A percentile compares a stretch with the other conserved stretches of the same genome.
Conservation (phyloP, 1,284 basidiomycete species). For the Golubevia pallescens region DNA sequence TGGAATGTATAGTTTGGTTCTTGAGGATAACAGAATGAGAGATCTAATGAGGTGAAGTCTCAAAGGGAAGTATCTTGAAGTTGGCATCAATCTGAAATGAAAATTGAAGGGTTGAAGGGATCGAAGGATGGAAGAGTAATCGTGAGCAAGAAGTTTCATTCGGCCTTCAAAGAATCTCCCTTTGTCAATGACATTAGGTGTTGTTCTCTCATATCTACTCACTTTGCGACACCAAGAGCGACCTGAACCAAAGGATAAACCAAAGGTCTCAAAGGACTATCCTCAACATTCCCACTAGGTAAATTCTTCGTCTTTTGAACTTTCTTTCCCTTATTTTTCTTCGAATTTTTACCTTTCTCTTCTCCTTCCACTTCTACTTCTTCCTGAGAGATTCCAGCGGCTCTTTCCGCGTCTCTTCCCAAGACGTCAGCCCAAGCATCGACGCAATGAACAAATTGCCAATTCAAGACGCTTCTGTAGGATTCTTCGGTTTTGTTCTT, state of each 20-base stretch:
- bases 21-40: slow-evolving; percentile 75
- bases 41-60: slow-evolving; percentile 78
- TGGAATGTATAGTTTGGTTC: slow-evolving; percentile 86
- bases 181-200: too few species aligned
- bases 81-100: slow-evolving; percentile 78
- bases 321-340: too few species aligned
- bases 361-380: too few species aligned
- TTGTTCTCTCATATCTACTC: too few species aligned
- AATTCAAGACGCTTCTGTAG: slow-evolving; percentile 71
- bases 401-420: slow-evolving; percentile 37
- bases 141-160: too few species aligned
- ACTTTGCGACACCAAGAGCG: slow-evolving; percentile 88
- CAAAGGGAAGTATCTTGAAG: slow-evolving; percentile 79
- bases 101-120: too few species aligned
- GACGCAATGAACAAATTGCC: slow-evolving; percentile 94
- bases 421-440: slow-evolving; percentile 92
- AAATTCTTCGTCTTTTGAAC: slow-evolving; percentile 67
- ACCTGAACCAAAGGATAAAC: slow-evolving; percentile 97
- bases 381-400: background rate
- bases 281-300: slow-evolving; percentile 69
- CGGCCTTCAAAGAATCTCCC: too few species aligned
- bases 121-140: background rate
- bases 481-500: slow-evolving; percentile 73
- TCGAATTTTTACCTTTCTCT: slow-evolving; percentile 23
- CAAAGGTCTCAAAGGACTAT: slow-evolving; percentile 82